Conservation (phyloP, 2,329 filamentous ascomycete genomes). For the Sclerotiophoma versabilis region DNA sequence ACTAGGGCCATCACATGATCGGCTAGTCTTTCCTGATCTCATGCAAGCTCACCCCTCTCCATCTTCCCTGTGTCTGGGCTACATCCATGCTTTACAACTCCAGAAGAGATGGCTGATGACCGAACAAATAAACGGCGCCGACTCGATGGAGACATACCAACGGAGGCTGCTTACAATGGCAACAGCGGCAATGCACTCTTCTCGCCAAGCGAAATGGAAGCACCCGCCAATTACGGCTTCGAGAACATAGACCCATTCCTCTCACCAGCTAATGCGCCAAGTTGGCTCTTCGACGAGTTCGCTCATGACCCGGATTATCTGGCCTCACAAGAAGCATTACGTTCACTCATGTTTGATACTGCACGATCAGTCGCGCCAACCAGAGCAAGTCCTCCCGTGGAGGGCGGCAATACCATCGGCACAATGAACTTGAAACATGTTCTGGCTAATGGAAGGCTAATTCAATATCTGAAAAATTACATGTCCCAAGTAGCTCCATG, state of each 20-base stretch:
- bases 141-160: background rate
- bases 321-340: slow-evolving; percentile 38
- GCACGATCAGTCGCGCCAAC: slow-evolving; percentile 38
- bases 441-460: slow-evolving; percentile 28
- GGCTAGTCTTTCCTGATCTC: background rate
- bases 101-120: background rate
- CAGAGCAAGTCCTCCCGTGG: slow-evolving; percentile 30
- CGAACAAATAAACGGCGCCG: slow-evolving; percentile 2
- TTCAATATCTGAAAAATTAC: slow-evolving; percentile 42
- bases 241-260: slow-evolving; percentile 33
- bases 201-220: background rate
- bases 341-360: slow-evolving; percentile 38
- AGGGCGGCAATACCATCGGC: slow-evolving; percentile 12
- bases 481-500: slow-evolving; percentile 39
- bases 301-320: slow-evolving; percentile 38
- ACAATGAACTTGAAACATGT: slow-evolving; percentile 29
- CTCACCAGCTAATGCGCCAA: slow-evolving; percentile 30
- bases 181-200: background rate
- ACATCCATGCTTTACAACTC: background rate
- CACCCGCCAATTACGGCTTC: slow-evolving; percentile 1
- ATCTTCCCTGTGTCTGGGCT: background rate
- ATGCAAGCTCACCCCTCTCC: background rate
- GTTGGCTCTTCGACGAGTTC: slow-evolving; percentile 39
- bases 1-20: background rate
- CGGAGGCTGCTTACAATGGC: background rate